Percentiles rank a stretch among this genome's conserved stretches.
Evolutionary conservation across 768 basidiomycete species (phyloP).

Genomic region (Panus rudis): DNA sequence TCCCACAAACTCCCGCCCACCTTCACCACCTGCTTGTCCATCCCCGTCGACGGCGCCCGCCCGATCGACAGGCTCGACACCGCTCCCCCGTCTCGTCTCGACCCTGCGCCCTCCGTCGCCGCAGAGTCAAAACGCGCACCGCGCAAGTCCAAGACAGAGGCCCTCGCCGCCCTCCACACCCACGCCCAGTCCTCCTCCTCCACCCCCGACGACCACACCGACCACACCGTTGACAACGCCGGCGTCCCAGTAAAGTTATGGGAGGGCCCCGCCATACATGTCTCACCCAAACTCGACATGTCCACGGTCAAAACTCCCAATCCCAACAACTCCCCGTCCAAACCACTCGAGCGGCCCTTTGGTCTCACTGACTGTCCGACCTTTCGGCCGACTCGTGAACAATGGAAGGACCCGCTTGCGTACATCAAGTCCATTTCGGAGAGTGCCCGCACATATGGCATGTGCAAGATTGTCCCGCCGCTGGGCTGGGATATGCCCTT

Average conservation of each 20-base stretch:
- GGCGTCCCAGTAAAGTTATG: conserved; percentile 34
- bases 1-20: conserved; percentile 40
- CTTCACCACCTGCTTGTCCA: conserved; percentile 64
- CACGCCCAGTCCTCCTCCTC: conserved; percentile 52
- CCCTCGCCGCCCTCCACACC: conserved; percentile 69
- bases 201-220: conserved; percentile 45
- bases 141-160: conserved; percentile 87
- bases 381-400: conserved; percentile 82
- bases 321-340: conserved; percentile 36
- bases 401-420: conserved; percentile 90
- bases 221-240: conserved; percentile 38
- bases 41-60: conserved; percentile 68
- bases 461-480: conserved; percentile 95
- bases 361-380: conserved; percentile 84
- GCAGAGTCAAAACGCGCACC: conserved; percentile 56
- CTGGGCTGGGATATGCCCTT: conserved; percentile 94
- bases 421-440: conserved; percentile 82
- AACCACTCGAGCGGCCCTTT: conserved; percentile 61
- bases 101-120: conserved; percentile 27
- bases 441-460: conserved; percentile 69
- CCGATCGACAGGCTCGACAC: conserved; percentile 41
- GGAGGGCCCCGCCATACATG: conserved; percentile 47
- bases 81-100: conserved; percentile 22
- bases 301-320: conserved; percentile 63
- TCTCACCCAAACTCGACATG: conserved; percentile 58